Evolutionary conservation across 441 rosid species (phyloP).

Genomic region (Jatropha podagrica): DNA sequence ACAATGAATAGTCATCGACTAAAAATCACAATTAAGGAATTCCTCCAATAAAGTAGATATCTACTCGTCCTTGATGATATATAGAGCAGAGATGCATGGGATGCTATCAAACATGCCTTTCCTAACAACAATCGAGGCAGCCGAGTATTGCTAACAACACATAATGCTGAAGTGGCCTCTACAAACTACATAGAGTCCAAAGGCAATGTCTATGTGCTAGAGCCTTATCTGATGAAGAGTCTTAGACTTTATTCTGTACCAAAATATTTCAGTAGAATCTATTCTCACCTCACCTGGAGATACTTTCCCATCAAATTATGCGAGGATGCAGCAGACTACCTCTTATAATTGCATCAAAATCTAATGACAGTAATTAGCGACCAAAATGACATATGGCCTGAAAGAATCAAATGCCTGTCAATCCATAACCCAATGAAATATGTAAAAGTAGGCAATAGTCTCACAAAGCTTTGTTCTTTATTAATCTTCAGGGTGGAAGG

Average conservation of each 20-base stretch:
- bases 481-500: slow-evolving; percentile 16
- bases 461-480: slow-evolving; percentile 23
- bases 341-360: slow-evolving; percentile 28
- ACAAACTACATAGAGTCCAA: slow-evolving; percentile 12
- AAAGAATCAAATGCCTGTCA: slow-evolving; percentile 31
- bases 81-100: slow-evolving; percentile 35
- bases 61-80: slow-evolving; percentile 42
- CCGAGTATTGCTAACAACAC: slow-evolving; percentile 40
- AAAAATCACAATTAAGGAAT: slow-evolving; percentile 24
- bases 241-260: slow-evolving; percentile 29
- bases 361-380: background rate
- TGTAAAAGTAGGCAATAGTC: background rate
- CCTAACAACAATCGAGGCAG: slow-evolving; percentile 31
- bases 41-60: slow-evolving; percentile 32
- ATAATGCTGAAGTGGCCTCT: slow-evolving; percentile 24
- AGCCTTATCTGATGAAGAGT: slow-evolving; percentile 15
- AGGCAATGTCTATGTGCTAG: slow-evolving; percentile 2
- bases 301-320: slow-evolving; percentile 19
- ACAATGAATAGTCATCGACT: slow-evolving; percentile 23
- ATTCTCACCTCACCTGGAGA: slow-evolving; percentile 25
- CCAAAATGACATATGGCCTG: slow-evolving; percentile 15
- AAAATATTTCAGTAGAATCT: slow-evolving; percentile 19
- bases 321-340: slow-evolving; percentile 30
- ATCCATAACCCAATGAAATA: slow-evolving; percentile 17
- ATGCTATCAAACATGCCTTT: slow-evolving; percentile 34